phyloP scores from a whole-genome alignment of 2,329 filamentous ascomycete genomes.

The Paraphaeosphaeria sporulosa region DNA sequence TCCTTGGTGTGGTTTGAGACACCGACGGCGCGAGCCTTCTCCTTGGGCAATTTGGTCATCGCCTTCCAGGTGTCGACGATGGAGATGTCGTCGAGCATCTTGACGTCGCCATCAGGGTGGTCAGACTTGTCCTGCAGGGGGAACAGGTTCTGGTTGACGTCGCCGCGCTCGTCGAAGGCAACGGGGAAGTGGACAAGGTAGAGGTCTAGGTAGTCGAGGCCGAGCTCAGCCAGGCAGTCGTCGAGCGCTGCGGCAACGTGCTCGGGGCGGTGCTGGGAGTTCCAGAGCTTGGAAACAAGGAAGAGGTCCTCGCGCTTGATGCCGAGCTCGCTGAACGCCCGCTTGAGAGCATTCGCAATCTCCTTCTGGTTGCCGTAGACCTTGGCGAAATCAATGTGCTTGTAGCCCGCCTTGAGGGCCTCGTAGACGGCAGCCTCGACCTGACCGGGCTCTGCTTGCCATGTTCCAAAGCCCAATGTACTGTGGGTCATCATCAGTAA shows the following conservation, averaged over 20 bases:
- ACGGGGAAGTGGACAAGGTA: conserved; percentile 78
- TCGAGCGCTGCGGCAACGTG: conserved; percentile 76
- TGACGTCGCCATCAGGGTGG: conserved; percentile 24
- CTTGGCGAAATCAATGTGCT: conserved; percentile 40
- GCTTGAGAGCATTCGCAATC: conserved; percentile 37
- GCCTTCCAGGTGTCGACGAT: conserved; percentile 46
- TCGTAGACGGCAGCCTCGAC: conserved; percentile 53
- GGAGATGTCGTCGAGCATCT: conserved; percentile 65
- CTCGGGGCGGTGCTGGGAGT: conserved; percentile 76
- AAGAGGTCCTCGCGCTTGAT: conserved; percentile 50
- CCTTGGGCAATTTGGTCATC: conserved; percentile 50
- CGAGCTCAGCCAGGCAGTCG: conserved; percentile 78
- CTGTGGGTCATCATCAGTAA: conserved; percentile 66
- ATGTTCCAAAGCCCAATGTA: conserved; percentile 56
- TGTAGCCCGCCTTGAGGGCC: conserved; percentile 41
- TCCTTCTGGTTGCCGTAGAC: conserved; percentile 44
- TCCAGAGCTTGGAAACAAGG: conserved; percentile 83
- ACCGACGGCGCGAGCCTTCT: conserved; percentile 39
- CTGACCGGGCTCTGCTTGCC: conserved; percentile 42
- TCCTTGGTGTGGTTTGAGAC: conserved; percentile 43
- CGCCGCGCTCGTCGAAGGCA: conserved; percentile 59
- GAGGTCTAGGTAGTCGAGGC: conserved; percentile 85
- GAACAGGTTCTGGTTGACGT: conserved; percentile 39
- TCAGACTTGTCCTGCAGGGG: conserved; percentile 23
- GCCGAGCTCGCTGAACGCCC: conserved; percentile 53